Conservation (phyloP, 1,139 yeast species). For the Suhomyces guaymorum region DNA sequence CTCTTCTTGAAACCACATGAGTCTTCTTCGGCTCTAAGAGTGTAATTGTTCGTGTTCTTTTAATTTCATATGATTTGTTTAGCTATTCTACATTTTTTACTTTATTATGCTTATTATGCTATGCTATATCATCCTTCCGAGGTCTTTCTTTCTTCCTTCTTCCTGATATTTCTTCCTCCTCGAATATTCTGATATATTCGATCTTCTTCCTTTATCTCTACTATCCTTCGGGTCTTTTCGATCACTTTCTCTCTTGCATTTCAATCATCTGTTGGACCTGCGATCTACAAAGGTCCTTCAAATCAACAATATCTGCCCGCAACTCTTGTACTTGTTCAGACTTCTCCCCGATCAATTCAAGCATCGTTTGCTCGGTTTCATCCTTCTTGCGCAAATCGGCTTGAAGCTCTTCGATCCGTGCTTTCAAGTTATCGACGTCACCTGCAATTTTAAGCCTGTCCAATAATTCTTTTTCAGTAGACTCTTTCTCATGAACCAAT, state of each 20-base stretch:
- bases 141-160: no score
- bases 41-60: no score
- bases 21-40: no score
- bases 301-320: slow-evolving; percentile 82
- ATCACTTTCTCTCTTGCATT: slow-evolving; percentile 42
- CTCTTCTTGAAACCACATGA: no score
- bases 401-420: slow-evolving; percentile 36
- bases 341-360: slow-evolving; percentile 84
- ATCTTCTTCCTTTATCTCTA: no score
- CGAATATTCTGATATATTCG: no score
- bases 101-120: no score
- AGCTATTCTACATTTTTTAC: no score
- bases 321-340: slow-evolving; percentile 84
- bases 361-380: slow-evolving; percentile 57
- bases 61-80: no score
- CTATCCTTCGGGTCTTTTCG: neutral
- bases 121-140: no score
- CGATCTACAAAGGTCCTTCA: slow-evolving; percentile 75
- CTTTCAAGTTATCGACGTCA: slow-evolving; percentile 43
- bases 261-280: slow-evolving; percentile 88
- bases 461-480: slow-evolving; percentile 66
- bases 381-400: slow-evolving; percentile 39
- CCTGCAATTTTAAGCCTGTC: slow-evolving; percentile 45
- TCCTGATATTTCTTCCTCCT: no score
- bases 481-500: slow-evolving; percentile 59